phyloP scores from a whole-genome alignment of 2,329 filamentous ascomycete genomes.

The Metarhizium guizhouense region DNA sequence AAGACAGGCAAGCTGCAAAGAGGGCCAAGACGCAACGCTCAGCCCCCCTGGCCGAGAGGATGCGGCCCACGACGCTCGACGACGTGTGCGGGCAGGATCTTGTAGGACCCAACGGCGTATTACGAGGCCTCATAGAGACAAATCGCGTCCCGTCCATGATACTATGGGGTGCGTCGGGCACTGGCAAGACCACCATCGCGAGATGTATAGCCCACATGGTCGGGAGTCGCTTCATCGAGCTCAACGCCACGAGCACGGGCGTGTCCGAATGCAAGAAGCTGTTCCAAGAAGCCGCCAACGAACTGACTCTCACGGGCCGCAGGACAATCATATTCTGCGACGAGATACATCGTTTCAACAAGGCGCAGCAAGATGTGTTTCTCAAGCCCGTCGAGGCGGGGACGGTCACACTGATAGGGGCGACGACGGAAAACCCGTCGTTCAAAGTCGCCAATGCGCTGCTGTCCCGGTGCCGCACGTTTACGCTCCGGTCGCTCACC shows the following conservation, averaged over 20 bases:
- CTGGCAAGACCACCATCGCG: conserved; percentile 86
- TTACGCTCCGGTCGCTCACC: conserved; percentile 70
- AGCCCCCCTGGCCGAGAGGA: conserved; percentile 84
- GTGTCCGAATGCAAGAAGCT: conserved; percentile 89
- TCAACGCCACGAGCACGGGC: conserved; percentile 85
- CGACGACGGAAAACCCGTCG: conserved; percentile 93
- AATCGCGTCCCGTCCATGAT: conserved; percentile 91
- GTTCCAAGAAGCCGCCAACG: conserved; percentile 74
- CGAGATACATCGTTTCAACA: conserved; percentile 88
- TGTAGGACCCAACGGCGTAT: conserved; percentile 73
- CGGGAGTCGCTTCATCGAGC: conserved; percentile 83
- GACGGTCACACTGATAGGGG: conserved; percentile 83
- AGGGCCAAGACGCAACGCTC: conserved; percentile 60
- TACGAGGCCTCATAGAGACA: conserved; percentile 77
- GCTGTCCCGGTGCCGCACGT: conserved; percentile 81
- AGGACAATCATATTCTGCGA: conserved; percentile 97
- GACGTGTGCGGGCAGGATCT: conserved; percentile 88
- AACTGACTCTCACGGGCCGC: conserved; percentile 70
- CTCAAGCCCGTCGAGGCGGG: conserved; percentile 86
- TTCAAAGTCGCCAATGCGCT: conserved; percentile 88
- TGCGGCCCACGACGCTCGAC: conserved; percentile 77
- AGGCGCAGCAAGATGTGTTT: conserved; percentile 91
- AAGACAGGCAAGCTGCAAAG: conserved; percentile 36
- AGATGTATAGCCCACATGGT: conserved; percentile 78
- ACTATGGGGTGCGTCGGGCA: conserved; percentile 76